These are phyloP conservation scores for Starmera stellimalicola DNA, from an alignment of 1,139 yeast species.

Conservation along the genomic window DNA sequence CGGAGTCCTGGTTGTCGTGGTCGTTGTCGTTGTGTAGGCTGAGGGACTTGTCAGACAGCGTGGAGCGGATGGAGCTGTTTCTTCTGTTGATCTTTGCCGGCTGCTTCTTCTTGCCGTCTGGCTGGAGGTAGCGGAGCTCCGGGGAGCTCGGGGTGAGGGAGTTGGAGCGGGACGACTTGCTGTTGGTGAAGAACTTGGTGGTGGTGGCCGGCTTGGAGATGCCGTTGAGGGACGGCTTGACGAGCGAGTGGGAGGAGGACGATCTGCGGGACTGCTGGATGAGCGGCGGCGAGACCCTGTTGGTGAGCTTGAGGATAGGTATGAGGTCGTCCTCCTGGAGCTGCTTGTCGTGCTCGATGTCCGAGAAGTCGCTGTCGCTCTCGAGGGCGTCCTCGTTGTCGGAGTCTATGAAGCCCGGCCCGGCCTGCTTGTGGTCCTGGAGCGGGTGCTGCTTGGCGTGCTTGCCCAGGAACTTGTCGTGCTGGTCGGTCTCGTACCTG, in stretches of 20 bases:
- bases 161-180: conserved; percentile 15
- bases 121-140: neutral
- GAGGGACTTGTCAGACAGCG: conserved; percentile 5
- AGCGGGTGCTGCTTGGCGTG: conserved; percentile 3
- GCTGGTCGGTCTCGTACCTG: conserved; percentile 17
- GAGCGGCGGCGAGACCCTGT: conserved; percentile 18
- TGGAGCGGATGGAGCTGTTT: conserved; percentile 19
- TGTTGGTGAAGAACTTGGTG: conserved; percentile 19
- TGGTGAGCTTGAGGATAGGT: conserved; percentile 15
- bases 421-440: neutral
- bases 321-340: conserved; percentile 35
- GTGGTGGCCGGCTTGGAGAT: conserved; percentile 10
- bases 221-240: conserved; percentile 4
- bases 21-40: neutral
- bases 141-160: conserved; percentile 16
- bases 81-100: conserved; percentile 13
- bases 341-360: conserved; percentile 26
- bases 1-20: conserved; percentile 32
- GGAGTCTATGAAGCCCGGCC: conserved; percentile 1
- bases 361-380: conserved; percentile 11
- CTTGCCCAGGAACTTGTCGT: conserved; percentile 12
- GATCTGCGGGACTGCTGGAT: neutral
- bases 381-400: conserved; percentile 23
- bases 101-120: conserved; percentile 3
- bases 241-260: conserved; percentile 6